Evolutionary conservation across 1,284 basidiomycete genomes (phyloP), one percentile per base, ranked within the genome.

Genomic region (Heliocybe sulcata): DNA sequence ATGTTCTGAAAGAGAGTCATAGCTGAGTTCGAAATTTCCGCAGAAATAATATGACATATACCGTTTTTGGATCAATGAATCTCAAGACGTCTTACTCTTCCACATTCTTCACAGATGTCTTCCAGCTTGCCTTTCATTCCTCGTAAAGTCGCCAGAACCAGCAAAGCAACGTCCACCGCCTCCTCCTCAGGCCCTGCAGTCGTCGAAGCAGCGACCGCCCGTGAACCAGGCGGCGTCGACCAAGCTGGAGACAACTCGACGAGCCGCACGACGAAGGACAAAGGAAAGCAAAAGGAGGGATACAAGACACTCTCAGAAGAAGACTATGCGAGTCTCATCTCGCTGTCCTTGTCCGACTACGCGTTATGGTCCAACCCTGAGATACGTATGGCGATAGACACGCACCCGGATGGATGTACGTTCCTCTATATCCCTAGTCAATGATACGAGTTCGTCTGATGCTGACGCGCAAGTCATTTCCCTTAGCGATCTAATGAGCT

Each of bases 341-440:
- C 69, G 16, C 76, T 89, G 4, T 74, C 85, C 0, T 68, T 89
- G n/a, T 85, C 86, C 4, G 79, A 87, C 61, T 77, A 85, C 65
- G 73, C 76, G 6, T 64, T 88, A 4, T 88, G 83, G 83, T 62
- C 66, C 1, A 75, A 86, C 59, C 63, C 74, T 0, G 79, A 81
- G 53, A 63, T 88, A 12, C 70, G 81, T 16, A 67, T 74, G 51
- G 73, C 68, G 23, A 67, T 84, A 8, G 76, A 80, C 29, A 65
- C 66, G 35, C 67, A 70, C 14, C 67, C 66, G 1, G 72, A 77
- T 35, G 76, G 77, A 58, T 86, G 82, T 84, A 71, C 63, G 80
- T 77, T 26, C 22, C 53, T 45, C 49, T 51, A 19, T 58, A 55
- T 23, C 53, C 50, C 47, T 51, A 6, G 8, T 29, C 20, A 25